A percentile compares a stretch with the other conserved stretches of the same genome.
phyloP scores from a whole-genome alignment of 1,284 basidiomycete species.

The Porodaedalea pini region DNA sequence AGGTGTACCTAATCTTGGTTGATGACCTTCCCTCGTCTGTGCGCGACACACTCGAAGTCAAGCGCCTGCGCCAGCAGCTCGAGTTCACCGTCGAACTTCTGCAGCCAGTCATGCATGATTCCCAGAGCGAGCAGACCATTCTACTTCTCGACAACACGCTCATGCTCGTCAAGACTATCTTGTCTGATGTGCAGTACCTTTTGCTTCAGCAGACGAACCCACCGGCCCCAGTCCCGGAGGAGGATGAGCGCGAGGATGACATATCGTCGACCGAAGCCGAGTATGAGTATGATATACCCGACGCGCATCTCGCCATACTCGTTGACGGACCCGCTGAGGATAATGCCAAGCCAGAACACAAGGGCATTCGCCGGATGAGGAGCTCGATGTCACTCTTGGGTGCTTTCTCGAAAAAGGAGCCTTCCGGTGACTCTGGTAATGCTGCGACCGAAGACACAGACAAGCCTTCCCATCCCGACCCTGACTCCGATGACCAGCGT shows the following conservation, averaged over 20 bases:
- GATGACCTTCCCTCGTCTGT: constrained; percentile 9
- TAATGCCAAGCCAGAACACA: not conserved
- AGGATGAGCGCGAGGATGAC: not conserved
- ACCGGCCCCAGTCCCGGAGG: not conserved
- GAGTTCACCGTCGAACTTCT: constrained; percentile 4
- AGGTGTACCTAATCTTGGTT: not conserved
- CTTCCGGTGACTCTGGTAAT: not conserved
- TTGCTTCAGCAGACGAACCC: not conserved
- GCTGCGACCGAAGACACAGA: not conserved
- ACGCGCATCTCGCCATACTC: not conserved
- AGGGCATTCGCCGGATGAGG: constrained; percentile 7
- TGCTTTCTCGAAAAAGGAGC: not conserved
- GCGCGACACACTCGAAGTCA: constrained; percentile 12
- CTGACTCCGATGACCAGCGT: not conserved
- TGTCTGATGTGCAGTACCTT: constrained; percentile 7
- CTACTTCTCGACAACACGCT: constrained; percentile 7
- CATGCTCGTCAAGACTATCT: constrained; percentile 7
- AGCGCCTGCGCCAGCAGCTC: constrained; percentile 6
- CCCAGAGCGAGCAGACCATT: constrained; percentile 7
- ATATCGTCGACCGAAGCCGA: not conserved
- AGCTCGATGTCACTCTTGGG: constrained; percentile 4
- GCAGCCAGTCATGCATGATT: not conserved
- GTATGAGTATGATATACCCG: constrained; percentile 7
- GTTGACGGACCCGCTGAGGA: not conserved
- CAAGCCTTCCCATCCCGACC: not conserved